phyloP scores from a whole-genome alignment of 805 yeast species.

The Wickerhamiella dianesei region DNA sequence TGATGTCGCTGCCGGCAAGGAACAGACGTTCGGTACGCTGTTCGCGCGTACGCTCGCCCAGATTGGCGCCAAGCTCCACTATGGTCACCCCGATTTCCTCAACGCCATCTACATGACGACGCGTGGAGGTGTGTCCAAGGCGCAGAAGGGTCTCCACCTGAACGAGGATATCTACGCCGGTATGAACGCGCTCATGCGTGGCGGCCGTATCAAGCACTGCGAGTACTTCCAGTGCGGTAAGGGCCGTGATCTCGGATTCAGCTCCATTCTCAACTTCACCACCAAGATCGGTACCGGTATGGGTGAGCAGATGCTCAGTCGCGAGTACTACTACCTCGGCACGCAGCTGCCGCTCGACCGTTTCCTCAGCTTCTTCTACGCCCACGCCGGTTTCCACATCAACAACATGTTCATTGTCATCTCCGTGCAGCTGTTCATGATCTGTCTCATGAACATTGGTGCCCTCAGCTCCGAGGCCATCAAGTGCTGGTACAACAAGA shows the following conservation, averaged over 20 bases:
- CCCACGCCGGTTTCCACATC: slow-evolving; percentile 93
- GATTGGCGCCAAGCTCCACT: slow-evolving; percentile 88
- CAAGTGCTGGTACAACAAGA: slow-evolving; percentile 49
- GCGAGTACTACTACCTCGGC: slow-evolving; percentile 86
- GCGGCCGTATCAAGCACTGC: slow-evolving; percentile 89
- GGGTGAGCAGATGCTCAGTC: slow-evolving; percentile 90
- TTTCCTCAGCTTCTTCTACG: slow-evolving; percentile 84
- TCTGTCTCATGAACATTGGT: slow-evolving; percentile 67
- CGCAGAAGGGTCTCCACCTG: slow-evolving; percentile 82
- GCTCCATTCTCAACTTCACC: slow-evolving; percentile 82
- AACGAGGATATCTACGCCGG: slow-evolving; percentile 97
- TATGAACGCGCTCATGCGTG: slow-evolving; percentile 75
- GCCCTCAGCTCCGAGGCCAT: slow-evolving; percentile 62
- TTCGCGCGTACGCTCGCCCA: slow-evolving; percentile 89
- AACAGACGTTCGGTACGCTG: slow-evolving; percentile 90
- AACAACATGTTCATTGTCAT: slow-evolving; percentile 78
- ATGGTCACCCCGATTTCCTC: slow-evolving; percentile 93
- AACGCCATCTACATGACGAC: slow-evolving; percentile 88
- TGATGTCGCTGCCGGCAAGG: slow-evolving; percentile 95
- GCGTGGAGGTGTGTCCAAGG: slow-evolving; percentile 90
- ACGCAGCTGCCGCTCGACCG: slow-evolving; percentile 81
- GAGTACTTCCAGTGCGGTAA: slow-evolving; percentile 95
- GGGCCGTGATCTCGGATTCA: slow-evolving; percentile 90
- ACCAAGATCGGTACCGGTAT: slow-evolving; percentile 96
- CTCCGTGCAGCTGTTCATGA: slow-evolving; percentile 77